Conservation (phyloP, 805 yeast genomes). For the Suhomyces faveliae region DNA sequence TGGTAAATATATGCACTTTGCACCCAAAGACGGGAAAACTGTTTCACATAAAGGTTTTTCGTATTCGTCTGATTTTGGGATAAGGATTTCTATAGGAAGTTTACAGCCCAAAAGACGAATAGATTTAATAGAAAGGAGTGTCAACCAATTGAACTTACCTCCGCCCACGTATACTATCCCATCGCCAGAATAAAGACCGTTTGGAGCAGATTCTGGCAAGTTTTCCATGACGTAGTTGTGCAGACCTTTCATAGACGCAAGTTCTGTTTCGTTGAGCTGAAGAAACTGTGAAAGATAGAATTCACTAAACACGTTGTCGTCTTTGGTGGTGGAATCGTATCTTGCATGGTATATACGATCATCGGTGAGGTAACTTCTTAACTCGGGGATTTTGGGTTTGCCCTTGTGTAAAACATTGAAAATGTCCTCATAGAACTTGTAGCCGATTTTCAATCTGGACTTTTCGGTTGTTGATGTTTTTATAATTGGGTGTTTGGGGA, state of each 20-base stretch:
- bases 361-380: slow-evolving; percentile 44
- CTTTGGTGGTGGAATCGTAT: slow-evolving; percentile 31
- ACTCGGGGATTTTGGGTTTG: slow-evolving; percentile 43
- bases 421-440: slow-evolving; percentile 42
- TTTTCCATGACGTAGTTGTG: slow-evolving; percentile 46
- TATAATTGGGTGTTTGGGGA: slow-evolving; percentile 1
- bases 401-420: slow-evolving; percentile 42
- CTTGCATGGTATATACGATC: slow-evolving; percentile 56
- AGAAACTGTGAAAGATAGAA: slow-evolving; percentile 50
- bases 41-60: slow-evolving; percentile 57
- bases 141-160: slow-evolving; percentile 71
- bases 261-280: slow-evolving; percentile 43
- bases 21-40: slow-evolving; percentile 38
- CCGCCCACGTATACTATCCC: slow-evolving; percentile 79
- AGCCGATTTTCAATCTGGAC: slow-evolving; percentile 25
- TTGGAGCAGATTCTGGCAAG: slow-evolving; percentile 43
- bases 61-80: slow-evolving; percentile 68
- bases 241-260: slow-evolving; percentile 42
- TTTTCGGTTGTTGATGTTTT: slow-evolving; percentile 2
- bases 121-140: slow-evolving; percentile 61
- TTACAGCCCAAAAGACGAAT: slow-evolving; percentile 65
- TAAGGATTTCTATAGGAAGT: slow-evolving; percentile 78
- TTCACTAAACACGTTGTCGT: slow-evolving; percentile 46
- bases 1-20: slow-evolving; percentile 40
- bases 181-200: slow-evolving; percentile 39